Evolutionary conservation across 2,329 filamentous ascomycete species (phyloP).

Genomic region (Colletotrichum sp.): DNA sequence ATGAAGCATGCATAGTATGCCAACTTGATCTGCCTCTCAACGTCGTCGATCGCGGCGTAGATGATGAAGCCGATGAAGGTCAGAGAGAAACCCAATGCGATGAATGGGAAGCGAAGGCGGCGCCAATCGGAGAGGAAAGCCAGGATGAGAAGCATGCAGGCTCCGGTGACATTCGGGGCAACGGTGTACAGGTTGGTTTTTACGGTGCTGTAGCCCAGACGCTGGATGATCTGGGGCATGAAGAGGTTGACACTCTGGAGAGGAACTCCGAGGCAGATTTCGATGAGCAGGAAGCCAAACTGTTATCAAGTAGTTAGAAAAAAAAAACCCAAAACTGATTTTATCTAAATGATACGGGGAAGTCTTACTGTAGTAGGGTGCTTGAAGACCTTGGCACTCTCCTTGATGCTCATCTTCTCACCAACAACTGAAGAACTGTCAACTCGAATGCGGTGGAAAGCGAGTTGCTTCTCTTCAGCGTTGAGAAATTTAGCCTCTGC

Average conservation of each 20-base stretch:
- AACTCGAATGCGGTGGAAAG: slow-evolving; percentile 75
- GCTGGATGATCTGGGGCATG: slow-evolving; percentile 53
- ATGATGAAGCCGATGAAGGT: slow-evolving; percentile 82
- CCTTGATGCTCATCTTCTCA: slow-evolving; percentile 55
- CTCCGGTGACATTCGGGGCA: slow-evolving; percentile 78
- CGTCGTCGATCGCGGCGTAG: slow-evolving; percentile 70
- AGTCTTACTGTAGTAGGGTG: slow-evolving; percentile 52
- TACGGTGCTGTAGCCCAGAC: slow-evolving; percentile 52
- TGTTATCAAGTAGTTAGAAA: too few relatives aligned
- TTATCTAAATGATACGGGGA: slow-evolving; percentile 33
- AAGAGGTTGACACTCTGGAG: slow-evolving; percentile 60
- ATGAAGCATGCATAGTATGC: slow-evolving; percentile 69
- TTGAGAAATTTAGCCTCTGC: slow-evolving; percentile 69
- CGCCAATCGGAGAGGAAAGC: slow-evolving; percentile 73
- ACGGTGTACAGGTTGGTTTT: slow-evolving; percentile 83
- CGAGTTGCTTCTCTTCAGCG: slow-evolving; percentile 69
- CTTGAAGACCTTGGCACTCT: slow-evolving; percentile 57
- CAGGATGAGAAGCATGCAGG: slow-evolving; percentile 73
- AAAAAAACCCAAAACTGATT: neutral
- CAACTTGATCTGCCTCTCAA: slow-evolving; percentile 54
- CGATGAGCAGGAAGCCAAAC: slow-evolving; percentile 41
- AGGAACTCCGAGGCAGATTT: slow-evolving; percentile 65
- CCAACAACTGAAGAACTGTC: slow-evolving; percentile 71
- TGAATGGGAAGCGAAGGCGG: slow-evolving; percentile 65
- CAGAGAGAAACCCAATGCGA: slow-evolving; percentile 74